Conservation (phyloP, 768 basidiomycete genomes). For the Lactarius indigo region DNA sequence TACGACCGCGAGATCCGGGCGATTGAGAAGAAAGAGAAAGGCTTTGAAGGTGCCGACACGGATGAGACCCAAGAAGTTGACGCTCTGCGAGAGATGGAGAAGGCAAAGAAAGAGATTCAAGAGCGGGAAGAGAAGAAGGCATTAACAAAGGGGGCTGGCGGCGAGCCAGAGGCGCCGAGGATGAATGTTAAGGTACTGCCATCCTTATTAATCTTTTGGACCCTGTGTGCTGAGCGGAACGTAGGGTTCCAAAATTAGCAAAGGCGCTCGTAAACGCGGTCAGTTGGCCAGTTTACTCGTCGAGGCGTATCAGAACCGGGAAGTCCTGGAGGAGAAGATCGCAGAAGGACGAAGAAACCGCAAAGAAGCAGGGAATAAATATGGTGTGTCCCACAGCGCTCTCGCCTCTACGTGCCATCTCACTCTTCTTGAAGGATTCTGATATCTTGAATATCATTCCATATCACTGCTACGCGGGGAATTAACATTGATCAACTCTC, state of each 20-base stretch:
- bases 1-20: slow-evolving; percentile 69
- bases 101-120: slow-evolving; percentile 67
- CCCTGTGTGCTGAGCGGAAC: not conserved
- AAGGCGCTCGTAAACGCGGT: slow-evolving; percentile 68
- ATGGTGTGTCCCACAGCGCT: slow-evolving; percentile 49
- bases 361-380: slow-evolving; percentile 90
- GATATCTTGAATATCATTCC: not conserved
- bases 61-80: slow-evolving; percentile 56
- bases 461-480: not conserved
- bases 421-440: slow-evolving; percentile 15
- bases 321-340: slow-evolving; percentile 77
- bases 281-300: slow-evolving; percentile 77
- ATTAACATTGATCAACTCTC: not conserved
- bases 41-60: slow-evolving; percentile 64
- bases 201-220: not conserved
- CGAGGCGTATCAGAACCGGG: slow-evolving; percentile 82
- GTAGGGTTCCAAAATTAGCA: slow-evolving; percentile 67
- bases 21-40: slow-evolving; percentile 65
- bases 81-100: slow-evolving; percentile 73
- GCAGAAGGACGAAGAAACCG: slow-evolving; percentile 79
- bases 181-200: slow-evolving; percentile 76
- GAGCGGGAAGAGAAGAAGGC: slow-evolving; percentile 76
- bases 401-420: not conserved
- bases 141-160: slow-evolving; percentile 60
- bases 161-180: slow-evolving; percentile 54